These are phyloP conservation scores for Epipyxis sp. DNA, from an alignment of 108 stramenopile genomes.

Conservation along the genomic window DNA sequence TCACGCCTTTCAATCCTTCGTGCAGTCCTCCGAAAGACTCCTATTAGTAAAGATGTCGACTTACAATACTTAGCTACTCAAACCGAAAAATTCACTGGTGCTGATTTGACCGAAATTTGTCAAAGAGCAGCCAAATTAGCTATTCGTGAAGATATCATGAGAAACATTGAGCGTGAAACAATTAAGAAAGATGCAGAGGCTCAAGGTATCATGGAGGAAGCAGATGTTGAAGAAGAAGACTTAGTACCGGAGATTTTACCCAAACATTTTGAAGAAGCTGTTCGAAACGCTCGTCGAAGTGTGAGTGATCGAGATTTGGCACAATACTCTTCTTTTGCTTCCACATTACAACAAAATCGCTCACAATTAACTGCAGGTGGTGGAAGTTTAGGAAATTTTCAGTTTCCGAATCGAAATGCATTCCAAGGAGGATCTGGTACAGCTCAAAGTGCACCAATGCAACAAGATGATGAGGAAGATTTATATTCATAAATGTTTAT, in stretches of 20 bases:
- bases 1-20: constrained; percentile 89
- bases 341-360: constrained; percentile 86
- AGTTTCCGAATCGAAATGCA: constrained; percentile 69
- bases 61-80: constrained; percentile 87
- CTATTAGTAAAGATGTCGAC: constrained; percentile 95
- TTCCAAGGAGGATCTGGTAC: constrained; percentile 44
- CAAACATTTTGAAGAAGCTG: constrained; percentile 93
- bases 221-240: constrained; percentile 84
- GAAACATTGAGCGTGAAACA: constrained; percentile 91
- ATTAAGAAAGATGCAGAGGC: constrained; percentile 84
- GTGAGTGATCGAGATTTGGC: constrained; percentile 94
- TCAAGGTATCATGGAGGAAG: constrained; percentile 58
- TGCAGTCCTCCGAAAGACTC: constrained; percentile 93
- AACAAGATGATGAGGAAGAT: constrained; percentile 87
- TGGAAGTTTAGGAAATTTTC: constrained; percentile 72
- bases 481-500: constrained; percentile 68
- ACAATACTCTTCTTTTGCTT: constrained; percentile 98
- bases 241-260: constrained; percentile 92
- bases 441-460: constrained; percentile 29
- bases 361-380: constrained; percentile 62
- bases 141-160: constrained; percentile 61
- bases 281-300: constrained; percentile 90
- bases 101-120: constrained; percentile 99
- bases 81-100: constrained; percentile 99
- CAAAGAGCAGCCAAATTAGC: constrained; percentile 98